Evolutionary conservation across 306 rosid species (phyloP).

Genomic region (Quercus aquifolioides): DNA sequence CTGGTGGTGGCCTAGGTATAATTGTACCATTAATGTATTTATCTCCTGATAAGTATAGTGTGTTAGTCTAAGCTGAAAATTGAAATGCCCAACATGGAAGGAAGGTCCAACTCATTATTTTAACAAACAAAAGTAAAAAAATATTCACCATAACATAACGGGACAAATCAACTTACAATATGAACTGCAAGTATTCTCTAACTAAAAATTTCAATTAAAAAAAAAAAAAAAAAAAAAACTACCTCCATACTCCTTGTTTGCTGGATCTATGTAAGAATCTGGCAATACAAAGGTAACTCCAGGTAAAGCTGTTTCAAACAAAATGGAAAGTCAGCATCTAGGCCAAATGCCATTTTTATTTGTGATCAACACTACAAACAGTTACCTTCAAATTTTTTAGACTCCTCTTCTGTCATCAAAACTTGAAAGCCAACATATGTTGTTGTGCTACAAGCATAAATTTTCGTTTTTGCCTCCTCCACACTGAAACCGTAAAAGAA

Average conservation of each 20-base stretch:
- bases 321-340: background rate
- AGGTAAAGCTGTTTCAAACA: conserved; percentile 46
- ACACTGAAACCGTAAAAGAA: conserved; percentile 41
- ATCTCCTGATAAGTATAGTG: conserved; percentile 56
- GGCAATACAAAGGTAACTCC: conserved; percentile 82
- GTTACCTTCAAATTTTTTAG: conserved; percentile 69
- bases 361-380: background rate
- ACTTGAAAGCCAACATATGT: conserved; percentile 81
- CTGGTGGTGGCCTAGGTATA: conserved; percentile 82
- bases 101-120: background rate
- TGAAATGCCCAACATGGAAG: background rate
- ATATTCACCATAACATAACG: background rate
- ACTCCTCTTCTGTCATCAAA: conserved; percentile 76
- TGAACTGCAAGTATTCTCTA: background rate
- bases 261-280: conserved; percentile 76
- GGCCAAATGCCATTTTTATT: background rate
- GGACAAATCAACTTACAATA: conserved; percentile 1
- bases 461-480: conserved; percentile 84
- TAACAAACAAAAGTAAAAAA: background rate
- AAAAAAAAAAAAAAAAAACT: background rate
- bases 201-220: background rate
- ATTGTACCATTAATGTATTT: conserved; percentile 78
- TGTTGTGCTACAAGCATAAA: conserved; percentile 91
- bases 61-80: background rate
- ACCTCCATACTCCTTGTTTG: conserved; percentile 93